phyloP scores from a whole-genome alignment of 495 filamentous ascomycete genomes.

The Hypoxylon lenormandii region DNA sequence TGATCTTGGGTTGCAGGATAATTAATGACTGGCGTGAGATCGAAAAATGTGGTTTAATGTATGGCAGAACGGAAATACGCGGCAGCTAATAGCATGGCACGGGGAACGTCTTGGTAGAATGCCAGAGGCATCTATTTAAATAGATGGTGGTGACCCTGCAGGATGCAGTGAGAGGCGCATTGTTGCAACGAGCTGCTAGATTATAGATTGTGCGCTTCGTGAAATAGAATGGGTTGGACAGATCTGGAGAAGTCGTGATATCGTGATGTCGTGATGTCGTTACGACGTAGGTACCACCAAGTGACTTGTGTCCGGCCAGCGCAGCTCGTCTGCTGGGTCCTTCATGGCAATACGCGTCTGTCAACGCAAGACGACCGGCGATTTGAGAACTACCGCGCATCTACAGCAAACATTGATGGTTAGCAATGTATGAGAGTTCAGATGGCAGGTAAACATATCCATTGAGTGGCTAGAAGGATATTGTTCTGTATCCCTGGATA shows the following conservation, averaged over 20 bases:
- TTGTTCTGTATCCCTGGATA: neutral
- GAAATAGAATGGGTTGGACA: neutral
- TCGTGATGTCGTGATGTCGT: neutral
- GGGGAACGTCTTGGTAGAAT: conserved; percentile 9
- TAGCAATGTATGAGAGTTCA: neutral
- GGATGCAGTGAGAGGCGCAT: conserved; percentile 11
- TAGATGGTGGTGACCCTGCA: conserved; percentile 20
- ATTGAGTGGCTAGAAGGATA: neutral
- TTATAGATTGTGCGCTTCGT: neutral
- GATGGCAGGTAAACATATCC: neutral
- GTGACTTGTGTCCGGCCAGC: neutral
- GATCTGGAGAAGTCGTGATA: neutral
- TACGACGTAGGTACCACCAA: neutral
- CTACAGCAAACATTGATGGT: too few relatives aligned
- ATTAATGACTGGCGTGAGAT: conserved; percentile 6
- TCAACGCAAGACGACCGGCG: too few relatives aligned
- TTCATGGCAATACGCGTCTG: too few relatives aligned
- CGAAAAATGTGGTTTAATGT: conserved; percentile 22
- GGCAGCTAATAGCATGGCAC: conserved; percentile 21
- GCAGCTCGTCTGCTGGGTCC: too few relatives aligned
- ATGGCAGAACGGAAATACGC: conserved; percentile 25
- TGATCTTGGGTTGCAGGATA: neutral
- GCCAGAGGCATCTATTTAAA: conserved; percentile 8
- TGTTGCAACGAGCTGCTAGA: neutral
- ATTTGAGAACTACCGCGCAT: too few relatives aligned